Percentiles rank a stretch among this genome's conserved stretches.
These are phyloP conservation scores for Penicillium steckii DNA, from an alignment of 495 filamentous ascomycete species.

Conservation along the genomic window DNA sequence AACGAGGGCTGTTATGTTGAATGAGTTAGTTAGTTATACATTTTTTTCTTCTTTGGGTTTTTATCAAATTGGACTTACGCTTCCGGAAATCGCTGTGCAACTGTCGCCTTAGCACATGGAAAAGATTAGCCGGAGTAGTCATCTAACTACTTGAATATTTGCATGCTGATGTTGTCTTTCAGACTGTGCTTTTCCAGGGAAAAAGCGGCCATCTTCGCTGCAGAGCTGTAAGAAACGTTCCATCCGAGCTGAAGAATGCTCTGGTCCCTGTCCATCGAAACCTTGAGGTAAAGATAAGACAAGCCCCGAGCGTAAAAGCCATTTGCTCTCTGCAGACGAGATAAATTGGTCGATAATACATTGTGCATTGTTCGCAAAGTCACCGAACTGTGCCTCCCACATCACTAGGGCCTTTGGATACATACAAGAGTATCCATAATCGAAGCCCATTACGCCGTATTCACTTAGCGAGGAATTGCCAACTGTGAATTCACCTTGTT, in stretches of 20 bases:
- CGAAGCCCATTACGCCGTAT: slow-evolving; percentile 90
- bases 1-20: slow-evolving; percentile 69
- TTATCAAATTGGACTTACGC: slow-evolving; percentile 67
- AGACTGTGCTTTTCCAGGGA: slow-evolving; percentile 80
- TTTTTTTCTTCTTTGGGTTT: too few relatives aligned
- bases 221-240: slow-evolving; percentile 96
- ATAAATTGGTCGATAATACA: slow-evolving; percentile 99
- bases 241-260: slow-evolving; percentile 96
- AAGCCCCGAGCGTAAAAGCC: slow-evolving; percentile 94
- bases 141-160: slow-evolving; percentile 97
- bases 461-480: slow-evolving; percentile 96
- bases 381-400: slow-evolving; percentile 99
- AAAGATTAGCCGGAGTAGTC: slow-evolving; percentile 88
- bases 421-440: slow-evolving; percentile 96
- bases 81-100: slow-evolving; percentile 99
- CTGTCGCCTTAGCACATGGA: slow-evolving; percentile 94
- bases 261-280: slow-evolving; percentile 96
- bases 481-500: slow-evolving; percentile 93
- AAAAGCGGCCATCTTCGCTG: slow-evolving; percentile 95
- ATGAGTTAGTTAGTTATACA: slow-evolving; percentile 33
- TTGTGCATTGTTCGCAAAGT: slow-evolving; percentile 99
- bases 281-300: slow-evolving; percentile 94
- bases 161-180: slow-evolving; percentile 98
- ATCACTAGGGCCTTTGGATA: slow-evolving; percentile 95
- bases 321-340: slow-evolving; percentile 95